Base-by-base conservation (phyloP, 768 basidiomycete species). In the Hericium rajendrae region DNA sequence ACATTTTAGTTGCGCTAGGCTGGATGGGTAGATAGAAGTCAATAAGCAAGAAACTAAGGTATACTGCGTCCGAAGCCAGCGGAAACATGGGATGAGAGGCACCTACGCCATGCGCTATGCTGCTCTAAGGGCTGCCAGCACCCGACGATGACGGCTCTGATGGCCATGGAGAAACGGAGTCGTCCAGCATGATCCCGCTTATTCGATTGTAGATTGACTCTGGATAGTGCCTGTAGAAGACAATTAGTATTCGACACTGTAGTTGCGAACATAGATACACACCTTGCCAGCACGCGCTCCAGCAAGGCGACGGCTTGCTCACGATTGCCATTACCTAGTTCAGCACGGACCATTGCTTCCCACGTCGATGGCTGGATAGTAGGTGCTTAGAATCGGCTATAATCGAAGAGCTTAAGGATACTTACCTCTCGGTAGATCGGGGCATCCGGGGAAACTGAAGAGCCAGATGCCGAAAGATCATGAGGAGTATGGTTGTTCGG, bases 321-420 rank as follows among this genome's bases (percentile, higher is more conserved):
- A 12, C 83, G 81, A 62, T 91, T 81, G 12, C 90, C 90, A 53
- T 78, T 81, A 18, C 84, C 84, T 11, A 98, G 76, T 68, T 99
- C 97, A 1, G 89, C 90, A 13, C 91, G 82, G 61, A 99, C 83
- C 94, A 99, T 98, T 4, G 83, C 84, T 67, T 98, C 97, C 86
- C 90, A 95, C 0, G 92, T 94, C 41, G 89, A 92, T 12, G 91
- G 92, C 85, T 91, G 64, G 5, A 37, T 2, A 57, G 54, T 54
- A 32, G 54, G 4, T 41, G 50, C 48, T 46, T 51, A 57, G 49
- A 20, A 54, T 15, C 12, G 28, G 55, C 13, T 51, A 18, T 26
- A 18, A 37, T 9, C 12, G 11, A n/a, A 41, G 46, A 20, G 18
- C 20, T 51, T 13, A 11, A 67, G 64, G 22, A 53, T 59, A 65